A percentile compares a stretch with the other conserved stretches of the same genome.
phyloP scores from a whole-genome alignment of 352 stramenopile genomes.

The Phytopythium sindhum region DNA sequence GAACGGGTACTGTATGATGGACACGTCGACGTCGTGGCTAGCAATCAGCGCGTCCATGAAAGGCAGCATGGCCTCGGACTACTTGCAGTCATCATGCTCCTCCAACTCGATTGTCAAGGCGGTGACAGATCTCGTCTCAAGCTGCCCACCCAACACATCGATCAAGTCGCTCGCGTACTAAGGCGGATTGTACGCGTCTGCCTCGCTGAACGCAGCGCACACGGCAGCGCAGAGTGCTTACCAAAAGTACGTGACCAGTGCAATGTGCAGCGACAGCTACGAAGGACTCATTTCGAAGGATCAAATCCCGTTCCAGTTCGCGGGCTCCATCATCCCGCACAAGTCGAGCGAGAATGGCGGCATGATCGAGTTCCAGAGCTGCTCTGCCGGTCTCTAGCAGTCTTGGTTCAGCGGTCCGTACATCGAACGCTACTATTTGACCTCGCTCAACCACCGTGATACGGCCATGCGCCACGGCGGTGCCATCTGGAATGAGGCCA shows the following conservation, averaged over 20 bases:
- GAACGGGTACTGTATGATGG: constrained; percentile 18
- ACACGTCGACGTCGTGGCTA: constrained; percentile 29
- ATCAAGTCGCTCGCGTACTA: constrained; percentile 41
- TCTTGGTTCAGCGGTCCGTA: constrained; percentile 39
- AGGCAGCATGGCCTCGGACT: constrained; percentile 52
- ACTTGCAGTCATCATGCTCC: constrained; percentile 29
- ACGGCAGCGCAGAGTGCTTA: constrained; percentile 29
- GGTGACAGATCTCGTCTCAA: constrained; percentile 27
- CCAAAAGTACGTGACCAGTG: constrained; percentile 25
- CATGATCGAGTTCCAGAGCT: constrained; percentile 60
- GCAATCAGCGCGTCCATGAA: constrained; percentile 35
- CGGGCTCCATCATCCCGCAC: constrained; percentile 26
- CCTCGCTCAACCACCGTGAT: constrained; percentile 64
- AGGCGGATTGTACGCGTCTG: constrained; percentile 14
- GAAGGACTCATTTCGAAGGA: constrained; percentile 36
- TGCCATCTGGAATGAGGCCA: constrained; percentile 34
- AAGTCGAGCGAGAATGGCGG: constrained; percentile 37
- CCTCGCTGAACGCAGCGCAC: constrained; percentile 21
- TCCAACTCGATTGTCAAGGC: constrained; percentile 14
- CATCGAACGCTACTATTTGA: constrained; percentile 46
- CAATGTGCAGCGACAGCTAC: constrained; percentile 39
- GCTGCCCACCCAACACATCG: constrained; percentile 26
- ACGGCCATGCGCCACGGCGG: constrained; percentile 60
- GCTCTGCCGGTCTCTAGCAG: constrained; percentile 27
- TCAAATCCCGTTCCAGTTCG: constrained; percentile 21